Evolutionary conservation across 306 rosid genomes (phyloP).

Genomic region (Rosa rugosa): DNA sequence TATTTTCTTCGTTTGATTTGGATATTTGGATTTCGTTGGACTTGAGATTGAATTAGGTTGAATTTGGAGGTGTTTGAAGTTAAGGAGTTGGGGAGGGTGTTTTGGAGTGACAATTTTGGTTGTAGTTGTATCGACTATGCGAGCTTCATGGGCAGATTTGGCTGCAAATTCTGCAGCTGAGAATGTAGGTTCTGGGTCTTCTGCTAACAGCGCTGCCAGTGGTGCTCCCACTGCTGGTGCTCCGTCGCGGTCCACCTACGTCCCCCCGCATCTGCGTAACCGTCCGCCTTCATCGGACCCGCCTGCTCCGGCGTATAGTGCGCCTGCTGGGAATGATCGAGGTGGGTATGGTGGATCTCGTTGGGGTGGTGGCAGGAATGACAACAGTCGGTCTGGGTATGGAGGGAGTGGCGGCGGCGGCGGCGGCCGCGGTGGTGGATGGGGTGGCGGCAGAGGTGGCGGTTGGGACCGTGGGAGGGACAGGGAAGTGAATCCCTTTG

Average conservation of each 20-base stretch:
- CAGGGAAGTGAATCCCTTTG: slow-evolving; percentile 75
- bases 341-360: slow-evolving; percentile 44
- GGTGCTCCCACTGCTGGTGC: slow-evolving; percentile 20
- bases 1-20: background rate
- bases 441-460: slow-evolving; percentile 49
- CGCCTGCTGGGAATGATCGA: slow-evolving; percentile 38
- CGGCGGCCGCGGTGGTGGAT: slow-evolving; percentile 48
- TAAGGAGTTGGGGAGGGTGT: background rate
- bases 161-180: slow-evolving; percentile 84
- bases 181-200: slow-evolving; percentile 47
- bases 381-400: slow-evolving; percentile 36
- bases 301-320: slow-evolving; percentile 32
- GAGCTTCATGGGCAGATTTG: slow-evolving; percentile 93
- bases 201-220: slow-evolving; percentile 34
- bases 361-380: slow-evolving; percentile 49
- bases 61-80: background rate
- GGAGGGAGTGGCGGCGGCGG: slow-evolving; percentile 36
- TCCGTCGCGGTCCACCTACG: slow-evolving; percentile 47
- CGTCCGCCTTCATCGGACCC: slow-evolving; percentile 47
- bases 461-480: slow-evolving; percentile 77
- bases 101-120: slow-evolving; percentile 25
- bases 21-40: slow-evolving; percentile 3
- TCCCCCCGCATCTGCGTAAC: slow-evolving; percentile 85
- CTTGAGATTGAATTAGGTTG: background rate
- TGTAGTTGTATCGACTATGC: slow-evolving; percentile 50